Base-by-base conservation (phyloP, 2,329 filamentous ascomycete genomes). In the Venturiaceae sp. region DNA sequence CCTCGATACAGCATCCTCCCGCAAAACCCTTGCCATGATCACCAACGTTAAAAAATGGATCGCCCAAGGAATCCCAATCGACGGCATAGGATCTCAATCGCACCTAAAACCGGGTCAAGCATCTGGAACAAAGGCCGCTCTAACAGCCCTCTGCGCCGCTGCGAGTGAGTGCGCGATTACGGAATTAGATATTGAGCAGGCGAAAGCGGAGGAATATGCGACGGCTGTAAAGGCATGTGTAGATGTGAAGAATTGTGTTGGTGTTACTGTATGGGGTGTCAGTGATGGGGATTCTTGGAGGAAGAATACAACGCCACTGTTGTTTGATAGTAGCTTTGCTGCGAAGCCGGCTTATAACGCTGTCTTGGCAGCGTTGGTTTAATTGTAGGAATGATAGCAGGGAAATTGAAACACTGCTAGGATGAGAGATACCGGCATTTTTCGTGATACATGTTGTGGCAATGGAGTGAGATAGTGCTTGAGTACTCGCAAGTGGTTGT, bases 141-240 rank as follows among this genome's bases (percentile, higher is more conserved):
- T 87, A 60, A 72, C 77, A 64, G 72, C 74, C 0, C 75, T 86
- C 19, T 82, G 80, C 33, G 70, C 67, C 11, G 73, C 77, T 5
- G 78, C 76, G 14, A 69, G 75, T 19, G 83, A 87, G 66, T 78
- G 85, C 33, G 84, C 84, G 5, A 76, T 87, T 53, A 87, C 84
- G 1, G 84, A 87, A 72, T 76, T 87, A 23, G 86, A 90, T 66
- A 87, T 90, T 65, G 77, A 79, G 55, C 73, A 74, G 21, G 83
- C 81, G 7, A 72, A 77, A 19, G 63, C 77, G 4, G 69, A 70
- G 21, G 85, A 87, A 68, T 88, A 85, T 65, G 69, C 77, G n/a
- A 76, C 78, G 44, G 74, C 68, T 36, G 63, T 69, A 8, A 76
- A 80, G 53, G 84, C 80, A 6, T 88, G 85, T 64, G 67, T 85